Conservation (phyloP, 2,329 filamentous ascomycete species). For the Fusarium paranaense region DNA sequence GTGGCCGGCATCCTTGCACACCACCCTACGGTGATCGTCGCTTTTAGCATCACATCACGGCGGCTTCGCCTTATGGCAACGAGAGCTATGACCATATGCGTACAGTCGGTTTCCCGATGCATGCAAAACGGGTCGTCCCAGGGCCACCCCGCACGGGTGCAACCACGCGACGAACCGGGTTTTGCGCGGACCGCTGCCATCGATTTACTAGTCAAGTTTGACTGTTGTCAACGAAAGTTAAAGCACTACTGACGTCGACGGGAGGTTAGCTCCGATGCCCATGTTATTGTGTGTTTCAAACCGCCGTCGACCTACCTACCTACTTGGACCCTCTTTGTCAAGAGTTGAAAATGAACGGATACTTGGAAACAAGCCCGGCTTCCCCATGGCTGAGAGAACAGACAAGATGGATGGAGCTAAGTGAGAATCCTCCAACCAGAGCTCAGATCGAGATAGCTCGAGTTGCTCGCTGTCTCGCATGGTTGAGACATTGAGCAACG, state of each 20-base stretch:
- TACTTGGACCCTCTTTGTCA: background rate
- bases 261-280: background rate
- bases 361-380: background rate
- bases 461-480: background rate
- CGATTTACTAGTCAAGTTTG: background rate
- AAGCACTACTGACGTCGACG: background rate
- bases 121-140: conserved; percentile 5
- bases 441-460: background rate
- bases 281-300: background rate
- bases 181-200: background rate
- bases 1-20: conserved; percentile 19
- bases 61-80: background rate
- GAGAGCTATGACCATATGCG: background rate
- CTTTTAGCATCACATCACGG: conserved; percentile 1
- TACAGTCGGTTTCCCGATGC: background rate
- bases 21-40: conserved; percentile 16
- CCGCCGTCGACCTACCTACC: background rate
- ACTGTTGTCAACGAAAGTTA: background rate
- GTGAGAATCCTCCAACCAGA: background rate
- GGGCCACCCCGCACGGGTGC: background rate
- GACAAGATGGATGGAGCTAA: background rate
- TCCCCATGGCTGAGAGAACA: background rate
- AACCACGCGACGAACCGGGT: background rate
- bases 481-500: background rate
- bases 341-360: background rate